Conservation (phyloP, 139 green algal genomes). For the Diplosphaera chodatii region DNA sequence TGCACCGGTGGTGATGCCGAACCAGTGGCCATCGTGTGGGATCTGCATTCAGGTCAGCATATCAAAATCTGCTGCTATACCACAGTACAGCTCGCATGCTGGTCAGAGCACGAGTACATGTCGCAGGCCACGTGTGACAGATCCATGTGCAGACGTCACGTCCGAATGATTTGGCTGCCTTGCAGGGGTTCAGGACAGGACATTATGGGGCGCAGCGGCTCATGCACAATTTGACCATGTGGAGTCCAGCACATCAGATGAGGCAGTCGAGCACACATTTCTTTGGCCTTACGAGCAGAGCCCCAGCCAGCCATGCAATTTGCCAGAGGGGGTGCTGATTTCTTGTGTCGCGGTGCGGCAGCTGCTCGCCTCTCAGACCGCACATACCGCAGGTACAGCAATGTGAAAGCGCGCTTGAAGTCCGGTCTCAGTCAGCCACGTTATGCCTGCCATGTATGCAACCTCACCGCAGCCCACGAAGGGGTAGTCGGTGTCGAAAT, state of each 20-base stretch:
- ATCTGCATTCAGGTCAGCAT: constrained; percentile 2
- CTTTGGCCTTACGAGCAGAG: too few relatives aligned
- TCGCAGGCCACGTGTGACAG: not conserved
- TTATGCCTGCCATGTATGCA: too few relatives aligned
- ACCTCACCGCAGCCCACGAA: too few relatives aligned
- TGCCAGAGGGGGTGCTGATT: not conserved
- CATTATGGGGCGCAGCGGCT: not conserved
- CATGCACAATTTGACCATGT: not conserved
- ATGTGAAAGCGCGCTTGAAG: too few relatives aligned
- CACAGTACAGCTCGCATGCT: too few relatives aligned
- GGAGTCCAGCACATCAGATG: too few relatives aligned
- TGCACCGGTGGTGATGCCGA: not conserved
- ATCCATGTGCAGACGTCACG: not conserved
- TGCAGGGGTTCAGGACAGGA: not conserved
- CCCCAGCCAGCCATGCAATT: too few relatives aligned
- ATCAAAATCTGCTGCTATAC: too few relatives aligned
- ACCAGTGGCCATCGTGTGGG: not conserved
- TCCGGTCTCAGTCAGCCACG: too few relatives aligned
- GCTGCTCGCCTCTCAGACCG: not conserved
- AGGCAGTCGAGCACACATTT: too few relatives aligned
- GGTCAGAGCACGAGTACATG: not conserved
- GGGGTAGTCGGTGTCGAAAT: too few relatives aligned
- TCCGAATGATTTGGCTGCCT: not conserved
- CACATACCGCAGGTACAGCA: not conserved
- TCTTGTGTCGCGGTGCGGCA: not conserved